These are phyloP conservation scores for Penicillium corylophilum DNA, from an alignment of 2,329 filamentous ascomycete species.

Conservation along the genomic window DNA sequence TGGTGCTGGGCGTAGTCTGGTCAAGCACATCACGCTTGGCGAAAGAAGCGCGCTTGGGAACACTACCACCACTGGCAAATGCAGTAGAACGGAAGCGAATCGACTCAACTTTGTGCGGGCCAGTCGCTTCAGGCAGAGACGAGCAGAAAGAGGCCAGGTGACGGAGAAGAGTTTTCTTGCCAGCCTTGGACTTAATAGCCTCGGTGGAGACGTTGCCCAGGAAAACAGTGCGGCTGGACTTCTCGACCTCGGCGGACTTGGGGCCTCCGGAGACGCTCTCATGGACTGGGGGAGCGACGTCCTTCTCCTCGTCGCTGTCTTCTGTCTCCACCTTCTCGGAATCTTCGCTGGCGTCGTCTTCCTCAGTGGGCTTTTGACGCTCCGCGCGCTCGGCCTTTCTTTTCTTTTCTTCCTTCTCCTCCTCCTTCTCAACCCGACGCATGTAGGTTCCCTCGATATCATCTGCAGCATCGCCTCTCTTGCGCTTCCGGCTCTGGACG, in stretches of 20 bases:
- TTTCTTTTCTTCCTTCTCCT: slow-evolving; percentile 37
- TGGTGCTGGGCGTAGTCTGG: slow-evolving; percentile 86
- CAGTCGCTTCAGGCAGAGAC: slow-evolving; percentile 49
- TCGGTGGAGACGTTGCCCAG: slow-evolving; percentile 83
- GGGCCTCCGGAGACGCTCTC: slow-evolving; percentile 37
- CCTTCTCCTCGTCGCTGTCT: slow-evolving; percentile 30
- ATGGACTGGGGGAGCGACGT: slow-evolving; percentile 35
- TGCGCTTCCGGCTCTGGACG: slow-evolving; percentile 49
- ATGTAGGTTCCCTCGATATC: slow-evolving; percentile 47
- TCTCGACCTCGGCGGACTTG: slow-evolving; percentile 65
- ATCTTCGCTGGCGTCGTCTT: slow-evolving; percentile 34
- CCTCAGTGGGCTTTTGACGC: slow-evolving; percentile 32
- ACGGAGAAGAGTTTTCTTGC: slow-evolving; percentile 72
- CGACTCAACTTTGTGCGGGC: slow-evolving; percentile 76
- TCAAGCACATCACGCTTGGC: slow-evolving; percentile 89
- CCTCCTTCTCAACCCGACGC: slow-evolving; percentile 45
- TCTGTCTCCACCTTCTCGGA: slow-evolving; percentile 32
- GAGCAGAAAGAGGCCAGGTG: slow-evolving; percentile 76
- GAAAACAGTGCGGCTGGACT: slow-evolving; percentile 87
- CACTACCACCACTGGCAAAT: slow-evolving; percentile 65
- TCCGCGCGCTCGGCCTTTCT: slow-evolving; percentile 38
- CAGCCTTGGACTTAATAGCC: slow-evolving; percentile 77
- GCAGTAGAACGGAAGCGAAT: slow-evolving; percentile 92
- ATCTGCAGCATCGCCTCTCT: slow-evolving; percentile 53
- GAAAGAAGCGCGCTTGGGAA: slow-evolving; percentile 93